These are phyloP conservation scores for Cyathus striatus DNA, from an alignment of 768 basidiomycete genomes.

Conservation along the genomic window DNA sequence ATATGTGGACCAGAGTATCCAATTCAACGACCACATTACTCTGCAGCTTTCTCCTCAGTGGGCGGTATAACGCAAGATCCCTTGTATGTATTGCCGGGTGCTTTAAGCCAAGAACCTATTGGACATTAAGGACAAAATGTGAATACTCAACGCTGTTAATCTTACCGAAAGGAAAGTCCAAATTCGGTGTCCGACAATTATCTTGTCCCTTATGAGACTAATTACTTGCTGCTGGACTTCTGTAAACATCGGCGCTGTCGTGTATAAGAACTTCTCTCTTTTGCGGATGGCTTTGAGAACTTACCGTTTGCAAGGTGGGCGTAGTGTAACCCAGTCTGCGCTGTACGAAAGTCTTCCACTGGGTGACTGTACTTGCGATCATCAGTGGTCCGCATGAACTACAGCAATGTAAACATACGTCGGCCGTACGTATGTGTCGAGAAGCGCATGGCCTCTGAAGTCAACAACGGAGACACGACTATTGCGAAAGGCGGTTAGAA, in stretches of 20 bases:
- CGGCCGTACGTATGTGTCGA: conserved; percentile 49
- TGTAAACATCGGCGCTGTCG: conserved; percentile 41
- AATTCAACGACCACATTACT: conserved; percentile 32
- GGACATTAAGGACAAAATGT: not conserved
- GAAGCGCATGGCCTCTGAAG: conserved; percentile 36
- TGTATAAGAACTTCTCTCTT: not conserved
- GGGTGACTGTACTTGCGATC: conserved; percentile 27
- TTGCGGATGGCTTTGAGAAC: conserved; percentile 3
- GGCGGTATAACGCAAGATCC: conserved; percentile 49
- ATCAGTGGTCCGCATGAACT: not conserved
- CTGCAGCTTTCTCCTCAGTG: conserved; percentile 38
- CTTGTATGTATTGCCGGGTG: conserved; percentile 49
- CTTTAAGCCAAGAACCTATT: conserved; percentile 43
- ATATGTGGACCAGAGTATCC: conserved; percentile 32
- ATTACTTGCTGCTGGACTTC: conserved; percentile 41
- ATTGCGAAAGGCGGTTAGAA: conserved; percentile 2
- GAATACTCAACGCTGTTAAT: conserved; percentile 2
- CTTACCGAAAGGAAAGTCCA: conserved; percentile 51
- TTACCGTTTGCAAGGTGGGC: conserved; percentile 35
- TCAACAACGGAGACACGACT: conserved; percentile 50
- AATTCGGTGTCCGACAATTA: conserved; percentile 51
- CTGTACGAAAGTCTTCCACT: conserved; percentile 40
- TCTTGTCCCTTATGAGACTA: conserved; percentile 36
- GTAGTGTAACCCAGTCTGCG: conserved; percentile 40
- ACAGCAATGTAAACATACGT: conserved; percentile 30